phyloP scores from a whole-genome alignment of 768 basidiomycete species.

The Mycena floridula region DNA sequence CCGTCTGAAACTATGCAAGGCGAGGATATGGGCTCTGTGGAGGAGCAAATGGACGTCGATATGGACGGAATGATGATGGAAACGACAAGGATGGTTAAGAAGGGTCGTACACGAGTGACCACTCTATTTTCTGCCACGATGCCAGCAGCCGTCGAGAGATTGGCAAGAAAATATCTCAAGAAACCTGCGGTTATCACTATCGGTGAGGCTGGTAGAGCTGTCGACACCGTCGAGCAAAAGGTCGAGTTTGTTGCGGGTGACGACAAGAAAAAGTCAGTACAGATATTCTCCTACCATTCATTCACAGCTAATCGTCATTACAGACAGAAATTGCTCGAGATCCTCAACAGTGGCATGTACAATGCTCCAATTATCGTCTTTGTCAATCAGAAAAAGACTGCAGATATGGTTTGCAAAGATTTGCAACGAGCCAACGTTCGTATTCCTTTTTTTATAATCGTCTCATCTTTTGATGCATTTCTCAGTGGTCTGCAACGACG shows the following conservation, averaged over 20 bases:
- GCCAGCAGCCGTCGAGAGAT: constrained; percentile 93
- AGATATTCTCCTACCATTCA: not conserved
- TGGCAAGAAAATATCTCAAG: constrained; percentile 90
- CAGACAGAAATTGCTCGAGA: constrained; percentile 83
- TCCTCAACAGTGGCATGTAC: constrained; percentile 82
- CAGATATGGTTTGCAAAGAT: constrained; percentile 96
- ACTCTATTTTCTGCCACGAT: constrained; percentile 98
- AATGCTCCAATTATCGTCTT: constrained; percentile 95
- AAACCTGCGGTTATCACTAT: constrained; percentile 95
- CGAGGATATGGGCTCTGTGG: constrained; percentile 49
- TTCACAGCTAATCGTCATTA: not conserved
- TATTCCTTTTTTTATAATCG: constrained; percentile 9
- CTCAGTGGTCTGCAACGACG: constrained; percentile 83
- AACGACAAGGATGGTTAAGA: constrained; percentile 48
- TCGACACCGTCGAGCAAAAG: constrained; percentile 95
- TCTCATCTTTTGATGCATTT: constrained; percentile 1
- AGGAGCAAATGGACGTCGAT: constrained; percentile 73
- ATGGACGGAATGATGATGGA: constrained; percentile 36
- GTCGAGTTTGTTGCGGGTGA: constrained; percentile 92
- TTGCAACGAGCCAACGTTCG: constrained; percentile 82
- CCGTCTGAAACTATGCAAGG: constrained; percentile 86
- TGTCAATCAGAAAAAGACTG: constrained; percentile 99
- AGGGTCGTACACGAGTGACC: constrained; percentile 84
- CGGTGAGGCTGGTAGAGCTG: constrained; percentile 95
- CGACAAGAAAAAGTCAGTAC: constrained; percentile 94